These are phyloP conservation scores for Phycomyces nitens DNA, from an alignment of 192 early-diverging fungal species.

Conservation along the genomic window DNA sequence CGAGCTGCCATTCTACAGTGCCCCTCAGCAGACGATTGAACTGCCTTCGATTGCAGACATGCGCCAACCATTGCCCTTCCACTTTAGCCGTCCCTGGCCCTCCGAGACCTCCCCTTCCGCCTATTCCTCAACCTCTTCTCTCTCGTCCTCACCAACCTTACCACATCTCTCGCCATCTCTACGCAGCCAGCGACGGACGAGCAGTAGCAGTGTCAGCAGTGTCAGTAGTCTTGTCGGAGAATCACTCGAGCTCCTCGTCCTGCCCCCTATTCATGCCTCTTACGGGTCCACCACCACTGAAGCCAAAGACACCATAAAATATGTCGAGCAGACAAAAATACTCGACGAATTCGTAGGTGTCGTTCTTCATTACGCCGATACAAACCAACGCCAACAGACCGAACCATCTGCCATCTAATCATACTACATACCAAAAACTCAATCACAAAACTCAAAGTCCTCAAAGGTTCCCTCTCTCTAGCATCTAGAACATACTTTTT, in stretches of 20 bases:
- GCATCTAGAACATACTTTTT: no score
- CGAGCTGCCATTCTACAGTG: constrained; percentile 27
- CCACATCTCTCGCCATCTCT: constrained; percentile 18
- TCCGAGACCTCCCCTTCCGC: constrained; percentile 1
- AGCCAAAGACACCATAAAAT: constrained; percentile 18
- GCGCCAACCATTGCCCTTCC: constrained; percentile 1
- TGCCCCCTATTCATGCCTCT: constrained; percentile 16
- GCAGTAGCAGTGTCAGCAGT: constrained; percentile 24
- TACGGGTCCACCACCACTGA: constrained; percentile 4
- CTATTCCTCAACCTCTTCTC: neutral
- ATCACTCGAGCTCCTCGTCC: constrained; percentile 1
- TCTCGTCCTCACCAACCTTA: constrained; percentile 6
- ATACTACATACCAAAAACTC: neutral
- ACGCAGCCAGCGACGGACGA: constrained; percentile 14
- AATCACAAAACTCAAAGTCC: no score
- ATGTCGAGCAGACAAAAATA: constrained; percentile 21
- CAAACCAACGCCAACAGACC: neutral
- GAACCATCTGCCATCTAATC: constrained; percentile 2
- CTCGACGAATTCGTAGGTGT: constrained; percentile 23
- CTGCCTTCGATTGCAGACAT: constrained; percentile 18
- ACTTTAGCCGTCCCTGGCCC: neutral
- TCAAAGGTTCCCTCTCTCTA: no score
- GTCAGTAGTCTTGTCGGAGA: constrained; percentile 15
- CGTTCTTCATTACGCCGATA: constrained; percentile 18
- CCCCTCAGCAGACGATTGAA: constrained; percentile 29